phyloP scores from a whole-genome alignment of 768 basidiomycete species.

The Floccularia luteovirens region DNA sequence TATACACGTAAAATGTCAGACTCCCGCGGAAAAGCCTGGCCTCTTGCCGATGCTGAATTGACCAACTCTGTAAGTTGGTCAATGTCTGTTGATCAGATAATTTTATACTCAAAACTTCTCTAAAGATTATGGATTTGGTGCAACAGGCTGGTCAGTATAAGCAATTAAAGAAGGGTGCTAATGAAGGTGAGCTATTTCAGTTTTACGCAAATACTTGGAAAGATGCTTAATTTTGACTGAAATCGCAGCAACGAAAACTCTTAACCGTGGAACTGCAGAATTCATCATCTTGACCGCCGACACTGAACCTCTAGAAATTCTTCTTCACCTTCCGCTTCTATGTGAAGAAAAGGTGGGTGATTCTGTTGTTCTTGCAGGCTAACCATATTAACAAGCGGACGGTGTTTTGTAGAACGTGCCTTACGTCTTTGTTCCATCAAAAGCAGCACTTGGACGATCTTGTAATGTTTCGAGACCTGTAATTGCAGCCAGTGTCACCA shows the following conservation, averaged over 20 bases:
- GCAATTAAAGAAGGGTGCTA: slow-evolving; percentile 97
- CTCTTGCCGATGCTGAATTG: slow-evolving; percentile 75
- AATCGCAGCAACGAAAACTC: slow-evolving; percentile 83
- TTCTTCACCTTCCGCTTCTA: slow-evolving; percentile 92
- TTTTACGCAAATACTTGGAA: neutral
- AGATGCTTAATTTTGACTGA: no score
- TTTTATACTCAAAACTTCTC: neutral
- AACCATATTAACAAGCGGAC: slow-evolving; percentile 4
- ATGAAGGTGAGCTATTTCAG: slow-evolving; percentile 63
- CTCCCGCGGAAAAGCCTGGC: slow-evolving; percentile 77
- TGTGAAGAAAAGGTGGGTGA: slow-evolving; percentile 90
- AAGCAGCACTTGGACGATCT: slow-evolving; percentile 92
- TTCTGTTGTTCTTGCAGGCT: neutral
- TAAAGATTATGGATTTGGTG: slow-evolving; percentile 88
- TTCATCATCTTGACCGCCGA: slow-evolving; percentile 96
- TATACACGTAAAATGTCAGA: slow-evolving; percentile 47
- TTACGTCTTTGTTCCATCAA: slow-evolving; percentile 91
- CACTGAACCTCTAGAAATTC: slow-evolving; percentile 95
- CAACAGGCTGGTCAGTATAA: slow-evolving; percentile 97
- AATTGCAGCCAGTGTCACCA: slow-evolving; percentile 94
- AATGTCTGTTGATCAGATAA: neutral
- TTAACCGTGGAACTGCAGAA: slow-evolving; percentile 97
- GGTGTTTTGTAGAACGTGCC: slow-evolving; percentile 71
- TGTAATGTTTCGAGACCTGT: slow-evolving; percentile 95
- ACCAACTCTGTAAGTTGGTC: slow-evolving; percentile 73